A percentile compares a stretch with the other conserved stretches of the same genome.
phyloP scores from a whole-genome alignment of 352 stramenopile genomes.

The Phytophthora colocasiae region DNA sequence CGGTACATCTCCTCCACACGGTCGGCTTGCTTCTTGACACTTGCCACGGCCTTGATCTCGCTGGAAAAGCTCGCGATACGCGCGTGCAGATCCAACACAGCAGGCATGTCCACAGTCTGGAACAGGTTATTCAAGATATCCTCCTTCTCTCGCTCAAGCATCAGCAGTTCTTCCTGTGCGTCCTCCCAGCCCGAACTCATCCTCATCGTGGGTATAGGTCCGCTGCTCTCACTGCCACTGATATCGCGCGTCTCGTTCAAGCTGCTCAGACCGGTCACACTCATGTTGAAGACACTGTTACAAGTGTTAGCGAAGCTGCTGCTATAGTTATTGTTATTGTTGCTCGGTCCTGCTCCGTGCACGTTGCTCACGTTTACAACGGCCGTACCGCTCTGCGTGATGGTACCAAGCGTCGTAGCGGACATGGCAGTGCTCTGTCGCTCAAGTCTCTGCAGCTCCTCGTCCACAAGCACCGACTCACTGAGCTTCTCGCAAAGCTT shows the following conservation, averaged over 20 bases:
- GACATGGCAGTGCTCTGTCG: conserved; percentile 71
- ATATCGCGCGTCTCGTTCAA: conserved; percentile 40
- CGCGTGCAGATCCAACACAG: conserved; percentile 74
- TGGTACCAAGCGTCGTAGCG: conserved; percentile 58
- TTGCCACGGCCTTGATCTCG: conserved; percentile 82
- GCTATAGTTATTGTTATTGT: conserved; percentile 14
- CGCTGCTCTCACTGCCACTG: conserved; percentile 46
- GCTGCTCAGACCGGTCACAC: conserved; percentile 22
- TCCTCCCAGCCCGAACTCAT: conserved; percentile 51
- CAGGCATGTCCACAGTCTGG: conserved; percentile 59
- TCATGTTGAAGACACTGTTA: conserved; percentile 34
- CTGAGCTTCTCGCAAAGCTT: conserved; percentile 80
- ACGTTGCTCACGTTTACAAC: conserved; percentile 48
- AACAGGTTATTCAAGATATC: conserved; percentile 77
- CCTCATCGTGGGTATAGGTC: conserved; percentile 25
- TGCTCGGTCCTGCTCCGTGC: conserved; percentile 20
- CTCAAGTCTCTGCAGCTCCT: conserved; percentile 72
- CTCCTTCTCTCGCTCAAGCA: conserved; percentile 75
- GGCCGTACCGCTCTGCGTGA: conserved; percentile 40
- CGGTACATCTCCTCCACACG: conserved; percentile 73
- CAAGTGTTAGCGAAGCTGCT: conserved; percentile 30
- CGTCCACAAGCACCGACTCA: conserved; percentile 69
- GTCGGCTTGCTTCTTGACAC: conserved; percentile 81
- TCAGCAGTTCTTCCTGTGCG: conserved; percentile 63
- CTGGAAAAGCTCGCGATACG: conserved; percentile 77